Conservation (phyloP, 768 basidiomycete genomes). For the Hygrophorus pudorinus region DNA sequence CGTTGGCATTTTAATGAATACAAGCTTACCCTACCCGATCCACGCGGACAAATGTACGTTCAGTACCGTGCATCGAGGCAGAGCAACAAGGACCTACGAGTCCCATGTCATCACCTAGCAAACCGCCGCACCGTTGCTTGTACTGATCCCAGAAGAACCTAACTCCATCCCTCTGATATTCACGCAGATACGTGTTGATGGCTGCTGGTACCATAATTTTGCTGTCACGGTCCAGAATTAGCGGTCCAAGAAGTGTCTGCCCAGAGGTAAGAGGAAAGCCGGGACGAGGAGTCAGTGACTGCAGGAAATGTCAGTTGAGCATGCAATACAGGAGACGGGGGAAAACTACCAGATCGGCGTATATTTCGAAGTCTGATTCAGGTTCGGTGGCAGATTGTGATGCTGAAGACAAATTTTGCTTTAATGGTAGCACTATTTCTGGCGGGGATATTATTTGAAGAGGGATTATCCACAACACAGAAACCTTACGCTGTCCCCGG, state of each 20-base stretch:
- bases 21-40: conserved; percentile 21
- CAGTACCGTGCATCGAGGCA: too few relatives aligned
- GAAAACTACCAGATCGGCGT: conserved; percentile 15
- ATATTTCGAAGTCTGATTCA: conserved; percentile 21
- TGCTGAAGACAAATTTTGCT: background rate
- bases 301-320: background rate
- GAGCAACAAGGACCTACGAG: conserved; percentile 31
- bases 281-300: conserved; percentile 42
- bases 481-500: background rate
- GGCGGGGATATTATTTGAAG: background rate
- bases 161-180: conserved; percentile 85
- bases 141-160: conserved; percentile 74
- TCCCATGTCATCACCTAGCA: conserved; percentile 97
- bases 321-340: background rate
- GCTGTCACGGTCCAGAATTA: conserved; percentile 39
- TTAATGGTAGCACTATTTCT: background rate
- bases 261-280: conserved; percentile 37
- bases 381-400: conserved; percentile 5
- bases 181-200: conserved; percentile 81
- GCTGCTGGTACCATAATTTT: conserved; percentile 48
- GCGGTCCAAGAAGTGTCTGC: conserved; percentile 32
- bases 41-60: too few relatives aligned
- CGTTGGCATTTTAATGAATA: background rate
- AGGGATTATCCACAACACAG: background rate
- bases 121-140: conserved; percentile 55